These are phyloP conservation scores for Apiospora marii DNA, from an alignment of 2,329 filamentous ascomycete genomes.

Conservation along the genomic window DNA sequence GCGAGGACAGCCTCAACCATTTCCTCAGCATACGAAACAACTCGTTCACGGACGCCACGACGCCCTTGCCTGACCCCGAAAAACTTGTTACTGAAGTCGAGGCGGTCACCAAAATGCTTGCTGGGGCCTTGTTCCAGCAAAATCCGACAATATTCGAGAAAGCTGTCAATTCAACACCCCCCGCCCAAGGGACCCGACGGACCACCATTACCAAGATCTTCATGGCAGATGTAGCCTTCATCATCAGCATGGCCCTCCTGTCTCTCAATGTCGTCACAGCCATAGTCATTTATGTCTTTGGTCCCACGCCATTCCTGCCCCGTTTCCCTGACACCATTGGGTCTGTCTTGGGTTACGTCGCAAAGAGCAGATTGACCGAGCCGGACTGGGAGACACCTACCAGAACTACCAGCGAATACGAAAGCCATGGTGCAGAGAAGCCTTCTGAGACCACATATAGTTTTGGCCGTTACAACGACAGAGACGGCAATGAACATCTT, in stretches of 20 bases:
- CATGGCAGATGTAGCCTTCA: conserved; percentile 5
- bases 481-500: background rate
- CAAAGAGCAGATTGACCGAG: background rate
- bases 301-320: background rate
- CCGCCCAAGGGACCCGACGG: background rate
- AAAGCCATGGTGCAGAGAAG: background rate
- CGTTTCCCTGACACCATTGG: background rate
- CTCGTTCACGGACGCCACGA: background rate
- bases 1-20: no score
- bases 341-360: background rate
- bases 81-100: background rate
- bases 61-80: background rate
- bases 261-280: background rate
- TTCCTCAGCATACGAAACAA: no score
- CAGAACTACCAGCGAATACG: background rate
- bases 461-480: background rate
- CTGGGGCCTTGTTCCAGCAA: background rate
- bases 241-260: background rate
- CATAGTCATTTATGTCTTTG: background rate
- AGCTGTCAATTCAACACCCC: background rate
- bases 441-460: background rate
- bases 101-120: background rate
- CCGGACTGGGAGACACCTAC: background rate
- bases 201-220: background rate
- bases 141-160: background rate